Conservation (phyloP, 2,329 filamentous ascomycete species). For the Colletotrichum sidae region DNA sequence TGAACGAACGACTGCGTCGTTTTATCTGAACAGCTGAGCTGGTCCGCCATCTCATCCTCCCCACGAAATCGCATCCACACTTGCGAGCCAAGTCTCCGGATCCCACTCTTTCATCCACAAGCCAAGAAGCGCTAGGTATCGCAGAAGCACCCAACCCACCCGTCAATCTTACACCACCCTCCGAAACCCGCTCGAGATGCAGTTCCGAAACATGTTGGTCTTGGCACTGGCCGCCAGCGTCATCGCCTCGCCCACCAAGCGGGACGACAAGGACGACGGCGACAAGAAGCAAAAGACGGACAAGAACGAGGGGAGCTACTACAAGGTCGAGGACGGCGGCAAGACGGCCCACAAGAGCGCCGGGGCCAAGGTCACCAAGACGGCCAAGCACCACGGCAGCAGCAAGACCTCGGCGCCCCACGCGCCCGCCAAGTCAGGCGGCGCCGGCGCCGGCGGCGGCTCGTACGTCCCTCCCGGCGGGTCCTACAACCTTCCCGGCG, state of each 20-base stretch:
- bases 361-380: slow-evolving; percentile 11
- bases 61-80: background rate
- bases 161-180: background rate
- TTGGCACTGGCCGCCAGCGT: slow-evolving; percentile 20
- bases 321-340: too few species aligned
- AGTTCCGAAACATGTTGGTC: slow-evolving; percentile 29
- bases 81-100: slow-evolving; percentile 7
- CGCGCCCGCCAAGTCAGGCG: background rate
- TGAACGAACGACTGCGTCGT: slow-evolving; percentile 21
- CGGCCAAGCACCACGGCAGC: slow-evolving; percentile 1
- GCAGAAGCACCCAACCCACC: too few species aligned
- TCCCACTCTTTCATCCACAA: slow-evolving; percentile 6
- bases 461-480: background rate
- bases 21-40: slow-evolving; percentile 20
- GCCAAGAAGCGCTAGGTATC: slow-evolving; percentile 18
- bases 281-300: slow-evolving; percentile 1
- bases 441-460: background rate
- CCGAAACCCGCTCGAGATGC: slow-evolving; percentile 7
- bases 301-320: background rate
- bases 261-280: slow-evolving; percentile 5
- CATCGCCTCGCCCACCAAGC: slow-evolving; percentile 18
- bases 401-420: background rate
- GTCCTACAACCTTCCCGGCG: background rate
- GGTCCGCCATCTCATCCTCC: slow-evolving; percentile 20
- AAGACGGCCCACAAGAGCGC: slow-evolving; percentile 10